Base-by-base conservation (phyloP, 2,329 filamentous ascomycete genomes). In the Berkeleyomyces basicola region DNA sequence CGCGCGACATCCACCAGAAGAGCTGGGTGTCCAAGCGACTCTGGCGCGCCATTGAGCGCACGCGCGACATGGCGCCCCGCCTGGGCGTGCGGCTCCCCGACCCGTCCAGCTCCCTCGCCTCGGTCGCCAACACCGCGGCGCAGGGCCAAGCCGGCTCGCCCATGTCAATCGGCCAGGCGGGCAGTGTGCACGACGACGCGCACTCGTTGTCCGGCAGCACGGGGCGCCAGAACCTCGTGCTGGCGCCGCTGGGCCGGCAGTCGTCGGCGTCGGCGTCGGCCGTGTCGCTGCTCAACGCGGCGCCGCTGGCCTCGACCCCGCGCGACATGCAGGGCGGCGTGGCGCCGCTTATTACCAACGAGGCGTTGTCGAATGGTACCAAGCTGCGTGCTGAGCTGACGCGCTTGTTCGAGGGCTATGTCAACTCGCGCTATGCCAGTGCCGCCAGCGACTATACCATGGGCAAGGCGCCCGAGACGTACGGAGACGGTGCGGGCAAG, bases 21-120 rank as follows among this genome's bases (percentile, higher is more conserved):
- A 87, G 83, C 36, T 88, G 82, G 74, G 83, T 90, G 1, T 86
- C 83, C 4, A 84, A 87, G 67, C 79, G 87, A 0, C 74, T 91
- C 1, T 91, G 87, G 87, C 80, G 81, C 66, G 88, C 84, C 0
- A 83, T 90, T 61, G 79, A 79, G 51, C 82, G 83, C 0, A 78
- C 91, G 44, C 88, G 87, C 67, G 82, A 87, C 65, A 82, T 88
- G 5, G 87, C 84, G 0, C 85, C 85, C 0, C 80, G 83, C 23
- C 79, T 90, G 0, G 87, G 87, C 0, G 76, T 87, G 23, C 72
- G 74, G 16, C 37, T 63, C 14, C 59, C 49, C 2, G 43, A 62
- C 39, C 36, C 46, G 31, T 67, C 69, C 9, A 68, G 71, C 33
- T 31, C 61, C 7, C 58, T 61, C 3, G 64, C 46, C 2, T 57